Base-by-base conservation (phyloP, 345 rosid genomes). In the Turritis glabra region DNA sequence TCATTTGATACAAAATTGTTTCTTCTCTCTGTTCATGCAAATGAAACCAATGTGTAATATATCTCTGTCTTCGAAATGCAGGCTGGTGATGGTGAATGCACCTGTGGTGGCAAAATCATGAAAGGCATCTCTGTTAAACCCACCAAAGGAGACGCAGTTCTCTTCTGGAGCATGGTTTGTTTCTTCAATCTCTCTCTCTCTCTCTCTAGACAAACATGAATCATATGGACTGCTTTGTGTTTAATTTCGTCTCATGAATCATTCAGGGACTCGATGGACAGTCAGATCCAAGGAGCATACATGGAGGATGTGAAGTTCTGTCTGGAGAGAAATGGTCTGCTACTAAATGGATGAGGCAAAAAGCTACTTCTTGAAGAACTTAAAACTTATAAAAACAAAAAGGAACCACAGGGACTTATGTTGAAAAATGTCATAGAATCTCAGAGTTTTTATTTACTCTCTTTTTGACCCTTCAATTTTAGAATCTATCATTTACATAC, bases 91-190 rank as follows among this genome's bases (percentile, higher is more conserved):
- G 92, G 89, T 37, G 88, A 88, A 54, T 91, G 98, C 78, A 84
- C 71, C 67, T 94, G 98, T 63, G 98, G 96, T 58, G 93, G 98
- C 63, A 90, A 87, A 80, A 77, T 60, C 22, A 72, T 82, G 80
- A 84, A 86, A 78, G 97, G 97, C 32, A 12, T 94, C 67, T 90
- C 92, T n/a, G 96, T 94, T 61, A 87, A 94, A 80, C 98, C 98
- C n/a, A 38, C 46, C 19, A 84, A 87, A 84, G 98, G 96, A 82
- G 87, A 91, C 75, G 96, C 97, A 0, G 90, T 94, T 62, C 96
- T 94, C 65, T 90, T 94, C 81, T 94, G 98, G 98, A 91, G 98
- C 96, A 91, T 91, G 97, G 98, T 94, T 71, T 52, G 92, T 87
- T 71, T 83, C 78, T 62, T 64, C 54, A 26, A 5, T 67, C 50